These are phyloP conservation scores for Misopates orontium DNA, from an alignment of 257 asterid genomes.

Conservation along the genomic window DNA sequence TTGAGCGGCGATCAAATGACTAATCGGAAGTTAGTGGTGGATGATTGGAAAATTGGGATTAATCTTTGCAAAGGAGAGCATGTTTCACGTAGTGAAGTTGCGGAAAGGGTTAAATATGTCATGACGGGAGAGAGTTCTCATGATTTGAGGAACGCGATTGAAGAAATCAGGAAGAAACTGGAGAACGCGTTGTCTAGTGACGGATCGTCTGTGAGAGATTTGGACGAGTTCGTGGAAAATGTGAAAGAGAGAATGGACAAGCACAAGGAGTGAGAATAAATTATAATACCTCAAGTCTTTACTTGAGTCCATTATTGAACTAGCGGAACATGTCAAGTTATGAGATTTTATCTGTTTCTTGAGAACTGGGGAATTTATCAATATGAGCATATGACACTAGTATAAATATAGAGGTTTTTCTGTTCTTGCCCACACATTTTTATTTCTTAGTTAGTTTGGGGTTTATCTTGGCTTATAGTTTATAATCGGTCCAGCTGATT, in stretches of 20 bases:
- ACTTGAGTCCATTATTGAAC: too few species aligned
- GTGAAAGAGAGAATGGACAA: neutral
- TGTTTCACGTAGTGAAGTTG: conserved; percentile 19
- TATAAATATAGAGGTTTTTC: too few species aligned
- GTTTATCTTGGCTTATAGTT: too few species aligned
- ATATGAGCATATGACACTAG: too few species aligned
- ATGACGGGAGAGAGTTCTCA: neutral
- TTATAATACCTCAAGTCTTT: too few species aligned
- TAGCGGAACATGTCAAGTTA: too few species aligned
- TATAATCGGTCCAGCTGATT: too few species aligned
- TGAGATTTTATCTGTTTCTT: too few species aligned
- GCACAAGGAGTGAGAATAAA: neutral
- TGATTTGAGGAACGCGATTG: neutral
- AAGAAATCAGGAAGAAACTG: neutral
- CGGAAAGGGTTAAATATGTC: conserved; percentile 17
- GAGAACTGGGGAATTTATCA: too few species aligned
- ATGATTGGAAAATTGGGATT: conserved; percentile 37
- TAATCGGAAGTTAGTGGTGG: conserved; percentile 36
- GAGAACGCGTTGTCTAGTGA: neutral
- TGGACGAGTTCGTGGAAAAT: neutral
- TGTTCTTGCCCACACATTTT: too few species aligned
- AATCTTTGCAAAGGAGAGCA: conserved; percentile 27
- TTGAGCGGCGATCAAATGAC: conserved; percentile 30
- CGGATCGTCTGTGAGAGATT: conserved; percentile 6
- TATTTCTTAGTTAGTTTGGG: too few species aligned